These are phyloP conservation scores for Pythium guiyangense DNA, from an alignment of 352 stramenopile species.

Conservation along the genomic window DNA sequence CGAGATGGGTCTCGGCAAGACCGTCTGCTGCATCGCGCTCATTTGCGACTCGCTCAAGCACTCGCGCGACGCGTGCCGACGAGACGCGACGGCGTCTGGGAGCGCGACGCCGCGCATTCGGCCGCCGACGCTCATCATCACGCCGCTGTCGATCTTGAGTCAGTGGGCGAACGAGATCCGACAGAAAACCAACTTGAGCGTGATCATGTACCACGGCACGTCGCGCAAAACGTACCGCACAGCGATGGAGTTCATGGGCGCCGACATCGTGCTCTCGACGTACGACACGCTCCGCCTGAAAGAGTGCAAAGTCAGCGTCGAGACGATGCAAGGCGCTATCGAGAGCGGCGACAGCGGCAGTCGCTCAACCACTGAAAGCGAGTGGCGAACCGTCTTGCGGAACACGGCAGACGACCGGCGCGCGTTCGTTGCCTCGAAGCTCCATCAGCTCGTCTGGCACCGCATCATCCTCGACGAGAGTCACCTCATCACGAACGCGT, in stretches of 20 bases:
- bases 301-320: conserved; percentile 57
- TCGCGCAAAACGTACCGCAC: conserved; percentile 58
- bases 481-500: conserved; percentile 87
- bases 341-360: conserved; percentile 6
- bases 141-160: conserved; percentile 77
- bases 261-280: conserved; percentile 73
- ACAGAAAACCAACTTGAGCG: conserved; percentile 67
- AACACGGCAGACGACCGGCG: conserved; percentile 8
- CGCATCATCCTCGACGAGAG: conserved; percentile 88
- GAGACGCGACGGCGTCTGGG: conserved; percentile 9
- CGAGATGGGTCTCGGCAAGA: conserved; percentile 90
- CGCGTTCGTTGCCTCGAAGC: conserved; percentile 44
- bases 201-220: conserved; percentile 70
- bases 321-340: conserved; percentile 1
- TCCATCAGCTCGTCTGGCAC: conserved; percentile 80
- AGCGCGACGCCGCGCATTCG: conserved; percentile 30
- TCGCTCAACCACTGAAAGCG: conserved; percentile 3
- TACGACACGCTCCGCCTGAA: conserved; percentile 76
- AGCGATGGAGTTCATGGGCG: conserved; percentile 71
- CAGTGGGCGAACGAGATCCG: conserved; percentile 85
- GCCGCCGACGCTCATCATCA: conserved; percentile 72
- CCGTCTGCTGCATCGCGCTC: conserved; percentile 82
- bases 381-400: conserved; percentile 12
- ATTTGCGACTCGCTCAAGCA: conserved; percentile 63
- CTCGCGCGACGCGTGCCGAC: conserved; percentile 24